Base-by-base conservation (phyloP, 805 yeast genomes). In the Candida michaelii region DNA sequence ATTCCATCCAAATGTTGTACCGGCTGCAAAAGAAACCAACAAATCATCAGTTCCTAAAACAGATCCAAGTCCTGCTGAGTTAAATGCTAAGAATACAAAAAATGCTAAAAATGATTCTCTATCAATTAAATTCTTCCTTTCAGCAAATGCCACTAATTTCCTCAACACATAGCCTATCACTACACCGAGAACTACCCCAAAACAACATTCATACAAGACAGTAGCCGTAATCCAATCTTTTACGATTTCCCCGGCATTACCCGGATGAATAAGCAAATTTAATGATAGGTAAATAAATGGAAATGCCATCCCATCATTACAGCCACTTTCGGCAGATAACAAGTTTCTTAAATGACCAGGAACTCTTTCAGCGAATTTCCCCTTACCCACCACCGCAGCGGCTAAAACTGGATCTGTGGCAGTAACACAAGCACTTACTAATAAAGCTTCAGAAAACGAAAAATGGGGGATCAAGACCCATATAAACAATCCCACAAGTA, bases 371-470 rank as follows among this genome's bases (percentile, higher is more conserved):
- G 96, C 96, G 60, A 89, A 89, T 58, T 87, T 86, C 51, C 96
- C 96, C 54, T 86, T 89, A 61, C 96, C 96, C 9, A 89, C 96
- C 29, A 89, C 96, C 2, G 97, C 96, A 13, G 96, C 93, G 2
- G 97, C 96, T 56, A 89, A 73, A 31, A 89, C 93, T 5, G 97
- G 97, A 65, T 89, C 97, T 0, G 97, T 90, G 2, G 97, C 97
- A 0, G 97, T 90, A 35, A 89, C 82, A 60, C 96, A 89, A 1
- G 95, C 96, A 24, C 90, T 77, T 1, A 89, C 80, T 36, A 83
- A 72, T 27, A 89, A 72, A 2, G 88, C 82, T 38, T 82, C 86
- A 15, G 85, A 62, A 67, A 89, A 88, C 42, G 76, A 68, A 44
- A 89, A 70, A 7, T 82, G 77, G 1, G 93, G 91, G 27, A 90